Conservation (phyloP, 805 yeast species). For the Wilhelminamyces savonicus region DNA sequence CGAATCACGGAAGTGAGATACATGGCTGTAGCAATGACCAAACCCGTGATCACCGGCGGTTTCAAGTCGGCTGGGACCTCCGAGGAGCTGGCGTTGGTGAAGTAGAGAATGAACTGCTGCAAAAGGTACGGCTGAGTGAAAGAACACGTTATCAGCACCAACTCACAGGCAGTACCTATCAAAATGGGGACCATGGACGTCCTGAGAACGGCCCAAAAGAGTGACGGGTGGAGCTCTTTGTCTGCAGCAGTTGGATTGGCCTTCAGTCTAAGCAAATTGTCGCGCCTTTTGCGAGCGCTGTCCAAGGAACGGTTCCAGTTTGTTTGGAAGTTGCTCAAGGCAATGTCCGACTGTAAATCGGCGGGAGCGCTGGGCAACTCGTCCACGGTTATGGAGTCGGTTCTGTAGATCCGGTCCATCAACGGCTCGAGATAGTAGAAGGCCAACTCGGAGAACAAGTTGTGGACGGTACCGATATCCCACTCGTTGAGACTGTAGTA, state of each 20-base stretch:
- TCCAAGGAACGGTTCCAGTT: not conserved
- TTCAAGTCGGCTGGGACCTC: constrained; percentile 2
- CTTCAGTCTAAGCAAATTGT: not conserved
- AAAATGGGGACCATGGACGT: too few species aligned
- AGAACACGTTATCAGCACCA: constrained; percentile 16
- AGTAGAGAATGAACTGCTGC: constrained; percentile 21
- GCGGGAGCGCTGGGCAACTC: constrained; percentile 8
- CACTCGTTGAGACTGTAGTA: constrained; percentile 19
- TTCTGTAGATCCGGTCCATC: constrained; percentile 16
- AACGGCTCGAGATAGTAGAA: constrained; percentile 23
- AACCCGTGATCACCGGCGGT: constrained; percentile 23
- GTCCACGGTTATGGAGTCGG: constrained; percentile 13
- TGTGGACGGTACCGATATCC: constrained; percentile 12
- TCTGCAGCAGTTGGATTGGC: not conserved
- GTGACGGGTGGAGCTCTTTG: too few species aligned
- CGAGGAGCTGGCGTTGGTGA: constrained; percentile 8
- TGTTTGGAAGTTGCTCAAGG: not conserved
- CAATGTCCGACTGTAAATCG: not conserved
- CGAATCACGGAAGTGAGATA: constrained; percentile 19
- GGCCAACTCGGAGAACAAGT: constrained; percentile 15
- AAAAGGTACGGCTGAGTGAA: constrained; percentile 25
- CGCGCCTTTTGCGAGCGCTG: not conserved
- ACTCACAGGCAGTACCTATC: constrained; percentile 5
- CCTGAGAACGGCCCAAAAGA: too few species aligned
- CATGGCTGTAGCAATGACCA: constrained; percentile 16